A percentile compares a stretch with the other conserved stretches of the same genome.
These are phyloP conservation scores for Acacia melanoxylon DNA, from an alignment of 306 rosid species.

Conservation along the genomic window DNA sequence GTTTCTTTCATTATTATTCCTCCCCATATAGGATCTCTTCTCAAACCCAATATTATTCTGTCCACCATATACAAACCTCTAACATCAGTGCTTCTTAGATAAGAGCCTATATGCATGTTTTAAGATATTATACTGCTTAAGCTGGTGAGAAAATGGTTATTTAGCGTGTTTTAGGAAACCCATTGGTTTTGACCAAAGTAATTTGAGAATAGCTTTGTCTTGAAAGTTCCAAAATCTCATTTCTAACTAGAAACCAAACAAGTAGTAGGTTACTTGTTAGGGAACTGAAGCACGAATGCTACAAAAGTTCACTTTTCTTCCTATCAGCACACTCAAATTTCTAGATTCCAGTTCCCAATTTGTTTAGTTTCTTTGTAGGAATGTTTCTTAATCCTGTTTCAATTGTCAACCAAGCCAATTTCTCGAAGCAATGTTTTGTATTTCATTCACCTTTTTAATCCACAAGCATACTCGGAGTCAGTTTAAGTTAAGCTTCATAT, in stretches of 20 bases:
- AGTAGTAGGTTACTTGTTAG: background rate
- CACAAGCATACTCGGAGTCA: background rate
- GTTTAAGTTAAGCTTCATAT: background rate
- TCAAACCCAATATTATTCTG: background rate
- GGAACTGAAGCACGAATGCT: slow-evolving; percentile 9
- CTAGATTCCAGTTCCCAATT: background rate
- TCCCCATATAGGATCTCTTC: background rate
- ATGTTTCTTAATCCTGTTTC: background rate
- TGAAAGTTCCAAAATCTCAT: background rate
- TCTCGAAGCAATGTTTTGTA: background rate
- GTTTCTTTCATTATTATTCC: background rate
- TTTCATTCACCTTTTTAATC: background rate
- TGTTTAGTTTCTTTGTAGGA: background rate
- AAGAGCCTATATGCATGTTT: background rate
- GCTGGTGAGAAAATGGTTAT: slow-evolving; percentile 3
- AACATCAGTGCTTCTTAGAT: background rate
- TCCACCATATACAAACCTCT: background rate
- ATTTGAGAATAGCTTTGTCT: background rate
- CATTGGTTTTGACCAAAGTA: background rate
- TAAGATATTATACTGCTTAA: background rate
- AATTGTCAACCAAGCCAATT: background rate
- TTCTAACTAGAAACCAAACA: background rate
- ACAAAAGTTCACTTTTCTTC: background rate
- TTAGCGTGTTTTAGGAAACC: background rate
- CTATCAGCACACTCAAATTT: background rate